Evolutionary conservation across 305 asterid species (phyloP).

Genomic region (Fraxinus baroniana): DNA sequence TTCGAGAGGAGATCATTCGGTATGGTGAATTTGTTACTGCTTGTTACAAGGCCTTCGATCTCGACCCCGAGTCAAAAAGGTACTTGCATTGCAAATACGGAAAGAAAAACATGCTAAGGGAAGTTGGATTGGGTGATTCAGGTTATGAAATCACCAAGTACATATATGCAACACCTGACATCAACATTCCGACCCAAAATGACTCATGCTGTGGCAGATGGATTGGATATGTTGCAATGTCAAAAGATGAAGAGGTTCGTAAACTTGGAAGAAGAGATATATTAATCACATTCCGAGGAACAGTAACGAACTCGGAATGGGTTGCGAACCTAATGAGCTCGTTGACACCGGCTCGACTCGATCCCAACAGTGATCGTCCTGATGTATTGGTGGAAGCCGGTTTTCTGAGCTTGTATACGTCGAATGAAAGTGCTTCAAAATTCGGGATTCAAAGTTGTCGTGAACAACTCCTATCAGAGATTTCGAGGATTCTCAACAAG

Average conservation of each 20-base stretch:
- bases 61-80: conserved; percentile 48
- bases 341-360: conserved; percentile 47
- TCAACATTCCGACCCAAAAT: conserved; percentile 31
- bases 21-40: conserved; percentile 63
- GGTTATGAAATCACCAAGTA: conserved; percentile 58
- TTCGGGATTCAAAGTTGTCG: conserved; percentile 58
- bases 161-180: conserved; percentile 57
- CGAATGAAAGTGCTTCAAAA: conserved; percentile 31
- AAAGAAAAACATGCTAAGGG: conserved; percentile 26
- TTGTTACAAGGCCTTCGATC: conserved; percentile 63
- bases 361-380: conserved; percentile 46
- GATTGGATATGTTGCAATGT: conserved; percentile 56
- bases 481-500: conserved; percentile 43
- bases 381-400: conserved; percentile 60
- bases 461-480: conserved; percentile 52
- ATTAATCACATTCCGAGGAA: conserved; percentile 53
- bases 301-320: conserved; percentile 57
- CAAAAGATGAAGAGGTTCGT: conserved; percentile 31
- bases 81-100: conserved; percentile 68
- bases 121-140: conserved; percentile 45
- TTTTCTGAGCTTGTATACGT: conserved; percentile 58
- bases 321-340: conserved; percentile 59
- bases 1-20: conserved; percentile 50
- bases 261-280: conserved; percentile 55
- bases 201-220: conserved; percentile 35